Conservation (phyloP, 2,329 filamentous ascomycete genomes). For the Ophiostoma fasciatum region DNA sequence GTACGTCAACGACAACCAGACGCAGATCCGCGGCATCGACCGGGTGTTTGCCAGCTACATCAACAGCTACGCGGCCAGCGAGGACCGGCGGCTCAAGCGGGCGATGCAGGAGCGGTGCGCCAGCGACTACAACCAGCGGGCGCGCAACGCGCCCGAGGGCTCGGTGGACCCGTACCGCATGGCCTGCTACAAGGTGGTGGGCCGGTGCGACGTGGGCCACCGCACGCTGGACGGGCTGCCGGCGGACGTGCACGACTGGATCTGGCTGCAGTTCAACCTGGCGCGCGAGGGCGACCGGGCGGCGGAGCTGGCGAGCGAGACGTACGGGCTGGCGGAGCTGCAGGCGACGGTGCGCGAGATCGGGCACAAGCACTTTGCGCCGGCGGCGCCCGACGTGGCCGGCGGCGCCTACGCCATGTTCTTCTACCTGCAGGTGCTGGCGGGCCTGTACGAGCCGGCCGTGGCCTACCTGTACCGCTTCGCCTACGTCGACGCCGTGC, state of each 20-base stretch:
- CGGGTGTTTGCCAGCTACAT: slow-evolving; percentile 82
- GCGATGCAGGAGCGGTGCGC: slow-evolving; percentile 78
- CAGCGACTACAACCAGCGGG: slow-evolving; percentile 75
- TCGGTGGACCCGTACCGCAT: slow-evolving; percentile 89
- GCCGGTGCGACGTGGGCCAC: slow-evolving; percentile 55
- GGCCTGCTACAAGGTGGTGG: slow-evolving; percentile 96
- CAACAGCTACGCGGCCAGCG: slow-evolving; percentile 62
- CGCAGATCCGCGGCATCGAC: slow-evolving; percentile 78
- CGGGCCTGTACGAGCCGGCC: slow-evolving; percentile 88
- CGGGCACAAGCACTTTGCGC: slow-evolving; percentile 79
- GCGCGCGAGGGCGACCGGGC: slow-evolving; percentile 49
- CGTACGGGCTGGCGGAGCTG: slow-evolving; percentile 51
- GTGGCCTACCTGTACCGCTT: slow-evolving; percentile 83
- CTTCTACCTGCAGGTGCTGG: slow-evolving; percentile 82
- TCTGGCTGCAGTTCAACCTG: slow-evolving; percentile 58
- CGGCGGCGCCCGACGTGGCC: slow-evolving; percentile 57
- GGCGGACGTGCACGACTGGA: slow-evolving; percentile 54
- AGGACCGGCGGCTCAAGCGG: slow-evolving; percentile 61
- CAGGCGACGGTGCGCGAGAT: slow-evolving; percentile 76
- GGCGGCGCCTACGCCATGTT: slow-evolving; percentile 73
- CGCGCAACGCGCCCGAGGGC: slow-evolving; percentile 70
- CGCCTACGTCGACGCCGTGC: slow-evolving; percentile 83
- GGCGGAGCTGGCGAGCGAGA: slow-evolving; percentile 50
- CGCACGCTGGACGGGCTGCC: slow-evolving; percentile 48
- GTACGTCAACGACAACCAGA: slow-evolving; percentile 68